These are phyloP conservation scores for Sonneratia caseolaris DNA, from an alignment of 345 rosid genomes.

Conservation along the genomic window DNA sequence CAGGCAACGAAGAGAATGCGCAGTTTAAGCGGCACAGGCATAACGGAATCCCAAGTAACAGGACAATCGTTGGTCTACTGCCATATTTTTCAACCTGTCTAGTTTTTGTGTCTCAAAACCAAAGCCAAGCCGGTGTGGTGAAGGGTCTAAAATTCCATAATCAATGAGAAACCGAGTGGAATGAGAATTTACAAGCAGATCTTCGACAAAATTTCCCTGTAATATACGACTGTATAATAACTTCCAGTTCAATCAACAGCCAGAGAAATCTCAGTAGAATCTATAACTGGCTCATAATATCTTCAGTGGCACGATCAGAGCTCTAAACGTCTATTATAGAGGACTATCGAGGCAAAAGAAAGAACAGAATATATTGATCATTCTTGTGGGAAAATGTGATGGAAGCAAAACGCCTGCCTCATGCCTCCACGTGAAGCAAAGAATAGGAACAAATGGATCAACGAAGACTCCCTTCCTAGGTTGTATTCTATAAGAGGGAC, in stretches of 20 bases:
- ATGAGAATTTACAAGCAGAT: too few species aligned
- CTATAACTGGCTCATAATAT: not conserved
- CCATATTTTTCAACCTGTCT: too few species aligned
- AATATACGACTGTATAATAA: too few species aligned
- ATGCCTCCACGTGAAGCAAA: slow-evolving; percentile 10
- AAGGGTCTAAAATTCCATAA: too few species aligned
- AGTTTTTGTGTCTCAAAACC: too few species aligned
- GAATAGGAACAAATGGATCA: slow-evolving; percentile 9
- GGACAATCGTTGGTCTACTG: not conserved
- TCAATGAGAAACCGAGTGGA: too few species aligned
- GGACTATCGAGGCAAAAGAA: not conserved
- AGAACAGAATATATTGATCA: slow-evolving; percentile 1
- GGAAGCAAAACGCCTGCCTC: not conserved
- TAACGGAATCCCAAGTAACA: not conserved
- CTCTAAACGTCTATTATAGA: not conserved
- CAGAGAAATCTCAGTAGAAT: not conserved
- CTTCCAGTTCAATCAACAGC: not conserved
- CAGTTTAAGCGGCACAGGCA: not conserved
- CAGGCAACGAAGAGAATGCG: not conserved
- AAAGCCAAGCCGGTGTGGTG: too few species aligned
- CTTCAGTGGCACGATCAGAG: not conserved
- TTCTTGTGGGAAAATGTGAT: not conserved
- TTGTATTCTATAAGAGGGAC: not conserved
- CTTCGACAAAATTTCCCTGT: too few species aligned
- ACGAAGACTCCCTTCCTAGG: not conserved